phyloP scores from a whole-genome alignment of 2,329 filamentous ascomycete genomes.

The Fusarium heterosporum region DNA sequence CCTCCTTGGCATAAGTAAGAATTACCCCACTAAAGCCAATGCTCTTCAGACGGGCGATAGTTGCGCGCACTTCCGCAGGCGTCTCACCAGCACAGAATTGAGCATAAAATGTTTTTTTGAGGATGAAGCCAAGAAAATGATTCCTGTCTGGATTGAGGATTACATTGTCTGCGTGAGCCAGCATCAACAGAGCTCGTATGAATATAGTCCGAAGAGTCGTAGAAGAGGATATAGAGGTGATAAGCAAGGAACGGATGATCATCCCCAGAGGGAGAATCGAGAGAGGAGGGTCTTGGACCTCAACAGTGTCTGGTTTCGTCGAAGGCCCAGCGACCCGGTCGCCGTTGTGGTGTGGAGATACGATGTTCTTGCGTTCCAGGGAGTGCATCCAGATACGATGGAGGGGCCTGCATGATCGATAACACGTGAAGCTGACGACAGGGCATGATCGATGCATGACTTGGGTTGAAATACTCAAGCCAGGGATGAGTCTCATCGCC shows the following conservation, averaged over 20 bases:
- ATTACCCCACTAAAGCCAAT: conserved; percentile 88
- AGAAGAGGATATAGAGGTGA: conserved; percentile 76
- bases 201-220: conserved; percentile 75
- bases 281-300: conserved; percentile 58
- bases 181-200: conserved; percentile 72
- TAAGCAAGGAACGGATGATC: conserved; percentile 75
- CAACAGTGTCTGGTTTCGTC: background rate
- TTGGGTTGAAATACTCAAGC: too few relatives aligned
- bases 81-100: conserved; percentile 91
- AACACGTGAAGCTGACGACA: background rate
- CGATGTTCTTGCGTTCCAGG: background rate
- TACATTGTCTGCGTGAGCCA: conserved; percentile 75
- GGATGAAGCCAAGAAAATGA: conserved; percentile 73
- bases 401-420: too few relatives aligned
- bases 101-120: conserved; percentile 86
- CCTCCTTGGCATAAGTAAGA: conserved; percentile 84
- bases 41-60: conserved; percentile 72
- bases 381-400: background rate
- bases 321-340: background rate
- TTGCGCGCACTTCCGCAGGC: conserved; percentile 72
- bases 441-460: background rate
- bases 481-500: background rate
- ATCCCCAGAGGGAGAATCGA: conserved; percentile 73
- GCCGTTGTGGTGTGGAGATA: conserved; percentile 27
- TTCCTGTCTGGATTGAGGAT: conserved; percentile 81